phyloP scores from a whole-genome alignment of 2,329 filamentous ascomycete species.

The Trichophyton verrucosum region DNA sequence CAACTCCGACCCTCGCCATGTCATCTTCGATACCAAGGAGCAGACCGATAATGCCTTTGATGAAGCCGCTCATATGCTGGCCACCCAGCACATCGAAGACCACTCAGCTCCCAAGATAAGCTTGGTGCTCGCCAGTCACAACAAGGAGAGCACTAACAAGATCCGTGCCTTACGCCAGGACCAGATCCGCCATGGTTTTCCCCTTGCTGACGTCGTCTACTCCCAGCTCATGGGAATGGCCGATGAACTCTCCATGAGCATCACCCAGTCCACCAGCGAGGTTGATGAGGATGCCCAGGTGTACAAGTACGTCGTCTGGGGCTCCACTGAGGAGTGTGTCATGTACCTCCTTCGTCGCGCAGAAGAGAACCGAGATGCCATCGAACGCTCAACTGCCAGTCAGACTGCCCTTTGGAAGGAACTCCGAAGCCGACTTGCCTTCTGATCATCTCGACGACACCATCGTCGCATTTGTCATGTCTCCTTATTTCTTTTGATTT shows the following conservation, averaged over 20 bases:
- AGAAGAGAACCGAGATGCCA: slow-evolving; percentile 59
- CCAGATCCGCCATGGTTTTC: slow-evolving; percentile 37
- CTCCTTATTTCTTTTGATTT: background rate
- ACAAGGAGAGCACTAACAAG: slow-evolving; percentile 40
- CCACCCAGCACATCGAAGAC: slow-evolving; percentile 37
- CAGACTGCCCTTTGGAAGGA: slow-evolving; percentile 14
- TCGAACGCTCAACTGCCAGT: slow-evolving; percentile 32
- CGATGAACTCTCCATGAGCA: slow-evolving; percentile 64
- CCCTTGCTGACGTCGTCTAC: slow-evolving; percentile 43
- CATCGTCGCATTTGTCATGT: background rate
- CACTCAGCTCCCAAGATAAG: slow-evolving; percentile 32
- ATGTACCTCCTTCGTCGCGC: slow-evolving; percentile 52
- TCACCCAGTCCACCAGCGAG: slow-evolving; percentile 33
- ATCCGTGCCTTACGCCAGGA: slow-evolving; percentile 36
- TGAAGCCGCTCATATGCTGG: slow-evolving; percentile 41
- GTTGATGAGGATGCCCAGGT: slow-evolving; percentile 34
- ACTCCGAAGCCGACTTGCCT: slow-evolving; percentile 9
- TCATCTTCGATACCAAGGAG: slow-evolving; percentile 37
- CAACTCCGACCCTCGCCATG: slow-evolving; percentile 34
- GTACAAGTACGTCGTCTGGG: slow-evolving; percentile 50
- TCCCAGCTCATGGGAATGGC: slow-evolving; percentile 92
- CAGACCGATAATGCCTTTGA: slow-evolving; percentile 44
- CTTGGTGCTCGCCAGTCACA: slow-evolving; percentile 49
- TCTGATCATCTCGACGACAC: background rate
- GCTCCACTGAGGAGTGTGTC: slow-evolving; percentile 47